Conservation (phyloP, 768 basidiomycete species). For the Suillus decipiens region DNA sequence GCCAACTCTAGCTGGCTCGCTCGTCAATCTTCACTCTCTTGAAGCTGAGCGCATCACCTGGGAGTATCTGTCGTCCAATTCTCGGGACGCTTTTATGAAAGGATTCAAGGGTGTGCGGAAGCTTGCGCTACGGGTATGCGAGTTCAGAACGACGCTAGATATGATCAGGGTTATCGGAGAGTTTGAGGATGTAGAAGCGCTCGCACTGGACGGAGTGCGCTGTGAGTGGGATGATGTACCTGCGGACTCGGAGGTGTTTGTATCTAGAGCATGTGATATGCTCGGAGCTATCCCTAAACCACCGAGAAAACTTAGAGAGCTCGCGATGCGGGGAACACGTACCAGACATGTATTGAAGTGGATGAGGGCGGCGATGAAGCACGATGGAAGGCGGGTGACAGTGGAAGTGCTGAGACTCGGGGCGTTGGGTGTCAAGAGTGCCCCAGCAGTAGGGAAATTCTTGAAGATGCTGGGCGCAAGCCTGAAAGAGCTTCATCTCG, state of each 20-base stretch:
- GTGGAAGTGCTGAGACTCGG: conserved; percentile 27
- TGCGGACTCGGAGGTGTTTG: background rate
- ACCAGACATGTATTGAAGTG: conserved; percentile 31
- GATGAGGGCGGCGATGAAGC: conserved; percentile 24
- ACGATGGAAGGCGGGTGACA: conserved; percentile 6
- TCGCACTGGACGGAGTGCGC: conserved; percentile 32
- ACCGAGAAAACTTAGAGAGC: conserved; percentile 24
- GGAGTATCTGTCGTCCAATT: conserved; percentile 32
- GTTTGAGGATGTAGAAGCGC: conserved; percentile 27
- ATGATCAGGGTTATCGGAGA: conserved; percentile 31
- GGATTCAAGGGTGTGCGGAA: conserved; percentile 23
- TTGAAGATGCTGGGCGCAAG: conserved; percentile 22
- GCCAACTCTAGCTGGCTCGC: conserved; percentile 24
- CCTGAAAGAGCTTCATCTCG: conserved; percentile 29
- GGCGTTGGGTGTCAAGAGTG: conserved; percentile 28
- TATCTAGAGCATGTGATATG: conserved; percentile 1
- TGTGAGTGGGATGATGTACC: conserved; percentile 14
- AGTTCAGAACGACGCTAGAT: conserved; percentile 28
- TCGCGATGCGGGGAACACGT: conserved; percentile 26
- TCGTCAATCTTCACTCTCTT: conserved; percentile 24
- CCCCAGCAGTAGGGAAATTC: conserved; percentile 28
- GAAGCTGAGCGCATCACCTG: conserved; percentile 34
- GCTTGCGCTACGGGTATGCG: conserved; percentile 27
- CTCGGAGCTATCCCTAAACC: conserved; percentile 15
- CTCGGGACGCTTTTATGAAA: conserved; percentile 27